Percentiles rank a stretch among this genome's conserved stretches.
Conservation (phyloP, 2,329 filamentous ascomycete species). For the Metarhizium humberi region DNA sequence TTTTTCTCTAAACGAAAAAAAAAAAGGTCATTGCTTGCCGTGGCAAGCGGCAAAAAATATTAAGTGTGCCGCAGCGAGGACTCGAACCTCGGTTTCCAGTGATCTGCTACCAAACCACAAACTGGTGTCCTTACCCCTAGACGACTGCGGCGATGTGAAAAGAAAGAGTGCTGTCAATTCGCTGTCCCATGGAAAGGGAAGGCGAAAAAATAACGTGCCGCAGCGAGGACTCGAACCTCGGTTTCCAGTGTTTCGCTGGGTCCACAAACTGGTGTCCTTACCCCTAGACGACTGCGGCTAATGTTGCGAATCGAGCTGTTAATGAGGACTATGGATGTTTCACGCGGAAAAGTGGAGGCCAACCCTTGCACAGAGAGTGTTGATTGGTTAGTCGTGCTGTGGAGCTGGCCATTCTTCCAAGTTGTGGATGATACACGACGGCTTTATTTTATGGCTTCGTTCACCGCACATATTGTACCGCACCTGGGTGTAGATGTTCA, state of each 20-base stretch:
- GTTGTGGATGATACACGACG: too few species aligned
- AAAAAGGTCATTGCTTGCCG: too few species aligned
- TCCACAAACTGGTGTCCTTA: slow-evolving; percentile 22
- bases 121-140: slow-evolving; percentile 21
- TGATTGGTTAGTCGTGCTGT: too few species aligned
- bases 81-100: slow-evolving; percentile 22
- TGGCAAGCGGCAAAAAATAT: slow-evolving; percentile 1
- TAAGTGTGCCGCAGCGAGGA: slow-evolving; percentile 15
- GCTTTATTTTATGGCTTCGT: too few species aligned
- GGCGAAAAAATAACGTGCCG: slow-evolving; percentile 10
- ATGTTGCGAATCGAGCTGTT: neutral
- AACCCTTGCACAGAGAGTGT: too few species aligned
- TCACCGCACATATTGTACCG: too few species aligned
- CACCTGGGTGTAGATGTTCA: too few species aligned
- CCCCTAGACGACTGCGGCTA: slow-evolving; percentile 18
- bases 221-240: slow-evolving; percentile 21
- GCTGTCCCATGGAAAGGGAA: neutral
- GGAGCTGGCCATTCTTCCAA: too few species aligned
- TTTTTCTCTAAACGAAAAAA: too few species aligned
- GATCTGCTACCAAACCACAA: slow-evolving; percentile 15
- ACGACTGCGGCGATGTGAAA: slow-evolving; percentile 12
- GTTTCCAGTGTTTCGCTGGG: slow-evolving; percentile 16
- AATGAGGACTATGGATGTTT: neutral
- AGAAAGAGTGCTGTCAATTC: neutral
- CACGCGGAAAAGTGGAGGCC: neutral